A percentile compares a stretch with the other conserved stretches of the same genome.
phyloP scores from a whole-genome alignment of 164 flowering plant species.

The Tetracentron sinense region DNA sequence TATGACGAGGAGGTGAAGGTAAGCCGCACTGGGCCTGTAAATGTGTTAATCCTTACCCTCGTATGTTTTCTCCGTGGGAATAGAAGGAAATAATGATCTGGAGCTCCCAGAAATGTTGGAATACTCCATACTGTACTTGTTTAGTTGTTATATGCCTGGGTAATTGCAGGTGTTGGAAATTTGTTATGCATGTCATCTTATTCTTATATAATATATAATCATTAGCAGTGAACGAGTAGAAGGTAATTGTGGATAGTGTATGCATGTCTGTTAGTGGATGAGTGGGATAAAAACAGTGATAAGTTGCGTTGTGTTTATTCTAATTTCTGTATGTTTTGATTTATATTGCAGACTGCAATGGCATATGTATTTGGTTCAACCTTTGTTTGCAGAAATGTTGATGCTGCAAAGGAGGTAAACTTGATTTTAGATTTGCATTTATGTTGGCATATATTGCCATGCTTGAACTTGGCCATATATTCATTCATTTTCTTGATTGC shows the following conservation, averaged over 20 bases:
- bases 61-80: too few relatives aligned
- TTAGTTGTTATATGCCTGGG: neutral
- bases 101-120: too few relatives aligned
- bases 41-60: neutral
- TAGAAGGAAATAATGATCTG: too few relatives aligned
- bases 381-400: conserved; percentile 77
- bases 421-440: neutral
- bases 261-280: neutral
- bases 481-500: neutral
- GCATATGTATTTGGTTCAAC: conserved; percentile 93
- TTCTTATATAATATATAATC: too few relatives aligned
- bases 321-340: neutral
- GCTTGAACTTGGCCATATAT: neutral
- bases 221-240: neutral
- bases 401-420: conserved; percentile 88
- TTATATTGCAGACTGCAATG: conserved; percentile 77
- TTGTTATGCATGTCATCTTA: too few relatives aligned
- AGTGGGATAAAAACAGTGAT: neutral
- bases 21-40: neutral
- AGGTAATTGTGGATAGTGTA: neutral
- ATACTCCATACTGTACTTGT: too few relatives aligned
- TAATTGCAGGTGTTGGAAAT: too few relatives aligned
- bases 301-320: neutral
- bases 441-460: neutral
- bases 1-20: conserved; percentile 87